Percentiles rank a stretch among this genome's conserved stretches.
These are phyloP conservation scores for Trametes pubescens DNA, from an alignment of 1,284 basidiomycete species.

Conservation along the genomic window DNA sequence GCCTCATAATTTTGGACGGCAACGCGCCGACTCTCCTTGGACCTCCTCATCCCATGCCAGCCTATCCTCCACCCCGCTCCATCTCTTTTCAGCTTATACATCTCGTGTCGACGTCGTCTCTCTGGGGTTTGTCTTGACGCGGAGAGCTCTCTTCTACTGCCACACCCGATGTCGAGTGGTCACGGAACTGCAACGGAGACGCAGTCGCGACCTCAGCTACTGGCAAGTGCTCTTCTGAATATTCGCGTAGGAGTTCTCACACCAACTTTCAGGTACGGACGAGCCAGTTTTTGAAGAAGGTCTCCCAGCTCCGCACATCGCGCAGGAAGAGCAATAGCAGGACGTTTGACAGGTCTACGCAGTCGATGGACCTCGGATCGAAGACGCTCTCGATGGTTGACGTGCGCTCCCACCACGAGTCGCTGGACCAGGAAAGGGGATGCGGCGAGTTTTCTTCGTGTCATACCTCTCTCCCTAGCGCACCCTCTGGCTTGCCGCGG, in stretches of 20 bases:
- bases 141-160: not conserved
- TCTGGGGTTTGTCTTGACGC: not conserved
- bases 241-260: conserved; percentile 22
- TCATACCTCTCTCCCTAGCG: conserved; percentile 19
- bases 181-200: conserved; percentile 26
- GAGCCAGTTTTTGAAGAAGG: conserved; percentile 39
- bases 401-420: conserved; percentile 29
- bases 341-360: conserved; percentile 29
- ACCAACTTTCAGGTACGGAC: conserved; percentile 33
- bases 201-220: conserved; percentile 31
- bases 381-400: conserved; percentile 31
- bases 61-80: conserved; percentile 13
- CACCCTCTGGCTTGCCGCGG: conserved; percentile 42
- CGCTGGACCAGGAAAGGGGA: conserved; percentile 29
- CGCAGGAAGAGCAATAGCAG: conserved; percentile 32
- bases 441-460: conserved; percentile 28
- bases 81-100: conserved; percentile 2
- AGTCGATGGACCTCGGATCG: conserved; percentile 35
- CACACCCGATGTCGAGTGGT: conserved; percentile 21
- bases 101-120: not conserved
- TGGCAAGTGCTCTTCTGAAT: conserved; percentile 26
- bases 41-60: conserved; percentile 2
- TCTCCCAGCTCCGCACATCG: conserved; percentile 32
- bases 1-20: conserved; percentile 6
- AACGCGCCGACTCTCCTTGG: not conserved